Conservation (phyloP, 2,329 filamentous ascomycete species). For the Aspergillus aculeatus region DNA sequence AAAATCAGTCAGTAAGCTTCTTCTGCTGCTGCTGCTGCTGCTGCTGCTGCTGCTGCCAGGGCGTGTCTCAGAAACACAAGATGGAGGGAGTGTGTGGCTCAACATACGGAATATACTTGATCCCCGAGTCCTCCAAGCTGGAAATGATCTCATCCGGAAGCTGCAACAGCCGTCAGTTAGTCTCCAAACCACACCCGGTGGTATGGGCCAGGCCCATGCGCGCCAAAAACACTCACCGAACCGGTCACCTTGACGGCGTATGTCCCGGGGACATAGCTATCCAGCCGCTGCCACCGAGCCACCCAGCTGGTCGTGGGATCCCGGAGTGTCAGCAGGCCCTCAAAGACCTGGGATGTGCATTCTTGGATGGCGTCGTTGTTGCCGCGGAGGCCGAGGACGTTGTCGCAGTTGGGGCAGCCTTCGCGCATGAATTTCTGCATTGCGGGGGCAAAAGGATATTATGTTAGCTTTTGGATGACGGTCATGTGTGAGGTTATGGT, state of each 20-base stretch:
- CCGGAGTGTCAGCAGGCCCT: constrained; percentile 81
- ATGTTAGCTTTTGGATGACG: not conserved
- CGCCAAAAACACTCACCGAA: constrained; percentile 49
- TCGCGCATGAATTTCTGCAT: constrained; percentile 75
- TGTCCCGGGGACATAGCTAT: constrained; percentile 81
- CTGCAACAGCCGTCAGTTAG: constrained; percentile 26
- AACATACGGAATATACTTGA: constrained; percentile 60
- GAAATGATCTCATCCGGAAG: constrained; percentile 58
- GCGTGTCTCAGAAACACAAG: not conserved
- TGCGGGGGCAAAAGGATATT: constrained; percentile 1
- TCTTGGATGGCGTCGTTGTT: constrained; percentile 79
- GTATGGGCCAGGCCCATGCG: too few relatives aligned
- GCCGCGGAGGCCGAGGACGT: constrained; percentile 78
- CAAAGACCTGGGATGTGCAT: constrained; percentile 95
- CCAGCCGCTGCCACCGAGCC: constrained; percentile 91
- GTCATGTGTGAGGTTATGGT: not conserved
- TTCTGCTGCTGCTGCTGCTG: too few relatives aligned
- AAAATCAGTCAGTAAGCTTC: constrained; percentile 10
- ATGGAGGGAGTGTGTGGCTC: not conserved
- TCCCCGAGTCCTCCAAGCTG: constrained; percentile 57
- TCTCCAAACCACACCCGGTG: too few relatives aligned
- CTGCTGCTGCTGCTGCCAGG: not conserved
- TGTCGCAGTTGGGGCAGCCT: constrained; percentile 96
- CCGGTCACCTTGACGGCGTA: constrained; percentile 96
- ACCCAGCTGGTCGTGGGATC: constrained; percentile 89